Percentiles rank a stretch among this genome's conserved stretches.
These are phyloP conservation scores for Populus nigra DNA, from an alignment of 345 rosid genomes.

Conservation along the genomic window DNA sequence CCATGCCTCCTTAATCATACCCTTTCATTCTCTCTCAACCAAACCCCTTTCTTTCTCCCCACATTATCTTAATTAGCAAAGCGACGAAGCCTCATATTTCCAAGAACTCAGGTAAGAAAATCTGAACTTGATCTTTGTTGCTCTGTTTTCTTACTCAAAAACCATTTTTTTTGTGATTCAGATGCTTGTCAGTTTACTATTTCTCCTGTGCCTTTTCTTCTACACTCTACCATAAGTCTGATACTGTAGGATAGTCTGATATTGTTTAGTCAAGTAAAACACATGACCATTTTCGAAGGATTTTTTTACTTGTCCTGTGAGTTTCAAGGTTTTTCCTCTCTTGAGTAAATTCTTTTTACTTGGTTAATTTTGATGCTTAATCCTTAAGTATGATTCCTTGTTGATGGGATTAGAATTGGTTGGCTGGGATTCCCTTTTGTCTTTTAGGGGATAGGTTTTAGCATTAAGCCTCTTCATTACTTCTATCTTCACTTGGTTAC, in stretches of 20 bases:
- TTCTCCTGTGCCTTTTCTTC: not conserved
- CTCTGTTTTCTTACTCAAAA: not conserved
- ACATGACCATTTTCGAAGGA: not conserved
- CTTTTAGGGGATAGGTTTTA: not conserved
- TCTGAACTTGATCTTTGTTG: not conserved
- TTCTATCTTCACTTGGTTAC: not conserved
- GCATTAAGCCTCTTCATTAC: not conserved
- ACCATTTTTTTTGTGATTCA: not conserved
- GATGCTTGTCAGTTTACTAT: not conserved
- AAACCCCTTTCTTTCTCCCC: not conserved
- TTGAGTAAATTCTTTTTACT: not conserved
- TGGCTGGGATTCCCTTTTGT: not conserved
- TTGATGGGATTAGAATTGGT: not conserved
- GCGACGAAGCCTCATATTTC: not conserved
- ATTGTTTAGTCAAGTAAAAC: not conserved
- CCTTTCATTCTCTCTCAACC: not conserved
- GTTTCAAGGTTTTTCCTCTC: not conserved
- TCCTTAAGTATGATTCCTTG: not conserved
- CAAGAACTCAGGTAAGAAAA: constrained; percentile 16
- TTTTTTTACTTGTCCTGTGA: not conserved
- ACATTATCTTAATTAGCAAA: not conserved
- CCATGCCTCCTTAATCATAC: not conserved
- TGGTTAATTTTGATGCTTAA: not conserved
- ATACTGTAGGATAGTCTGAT: not conserved
- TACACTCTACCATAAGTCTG: not conserved